A percentile compares a stretch with the other conserved stretches of the same genome.
phyloP scores from a whole-genome alignment of 2,329 filamentous ascomycete genomes.

The Plectosphaerella sp. region DNA sequence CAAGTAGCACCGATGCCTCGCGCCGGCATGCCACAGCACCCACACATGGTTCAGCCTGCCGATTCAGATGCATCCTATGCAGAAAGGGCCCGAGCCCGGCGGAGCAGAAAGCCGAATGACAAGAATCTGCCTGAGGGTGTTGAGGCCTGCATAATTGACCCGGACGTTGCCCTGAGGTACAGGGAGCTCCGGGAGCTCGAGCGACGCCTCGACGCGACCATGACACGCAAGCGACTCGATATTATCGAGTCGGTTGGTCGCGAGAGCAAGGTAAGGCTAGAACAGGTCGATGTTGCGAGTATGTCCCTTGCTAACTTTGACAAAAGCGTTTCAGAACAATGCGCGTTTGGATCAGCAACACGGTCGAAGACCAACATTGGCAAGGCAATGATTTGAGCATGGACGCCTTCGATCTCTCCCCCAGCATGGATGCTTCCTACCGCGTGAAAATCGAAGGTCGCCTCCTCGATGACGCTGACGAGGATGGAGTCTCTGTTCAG shows the following conservation, averaged over 20 bases:
- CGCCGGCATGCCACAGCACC: constrained; percentile 46
- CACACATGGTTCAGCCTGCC: constrained; percentile 33
- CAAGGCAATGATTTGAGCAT: constrained; percentile 66
- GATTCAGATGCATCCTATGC: background rate
- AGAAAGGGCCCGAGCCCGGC: constrained; percentile 46
- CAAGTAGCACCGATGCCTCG: constrained; percentile 48
- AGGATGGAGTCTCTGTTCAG: constrained; percentile 9
- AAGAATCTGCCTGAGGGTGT: constrained; percentile 90
- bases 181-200: constrained; percentile 81
- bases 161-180: constrained; percentile 74
- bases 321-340: constrained; percentile 72
- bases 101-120: constrained; percentile 87
- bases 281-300: background rate
- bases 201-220: constrained; percentile 81
- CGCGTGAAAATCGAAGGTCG: constrained; percentile 89
- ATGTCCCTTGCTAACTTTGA: constrained; percentile 6
- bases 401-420: constrained; percentile 77
- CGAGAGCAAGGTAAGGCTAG: constrained; percentile 57
- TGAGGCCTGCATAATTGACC: constrained; percentile 70
- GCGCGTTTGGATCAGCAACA: constrained; percentile 93
- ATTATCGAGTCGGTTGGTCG: constrained; percentile 77
- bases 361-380: constrained; percentile 91
- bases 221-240: constrained; percentile 91
- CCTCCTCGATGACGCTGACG: constrained; percentile 65
- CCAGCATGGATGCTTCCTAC: constrained; percentile 73